Evolutionary conservation across 2,329 filamentous ascomycete genomes (phyloP).

Genomic region (Xylaria sp.): DNA sequence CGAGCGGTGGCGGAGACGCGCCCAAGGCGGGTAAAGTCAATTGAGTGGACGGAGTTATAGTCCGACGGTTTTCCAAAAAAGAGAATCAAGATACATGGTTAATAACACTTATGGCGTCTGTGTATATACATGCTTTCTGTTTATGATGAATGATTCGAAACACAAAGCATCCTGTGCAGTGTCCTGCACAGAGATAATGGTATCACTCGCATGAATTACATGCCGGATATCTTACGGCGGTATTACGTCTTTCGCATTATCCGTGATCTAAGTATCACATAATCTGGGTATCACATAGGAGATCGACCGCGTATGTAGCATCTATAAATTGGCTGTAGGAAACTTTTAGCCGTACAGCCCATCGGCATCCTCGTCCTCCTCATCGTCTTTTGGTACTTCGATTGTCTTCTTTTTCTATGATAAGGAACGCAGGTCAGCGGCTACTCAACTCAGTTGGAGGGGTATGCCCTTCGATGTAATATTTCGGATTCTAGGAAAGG

Average conservation of each 20-base stretch:
- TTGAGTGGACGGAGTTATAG: not conserved
- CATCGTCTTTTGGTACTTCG: slow-evolving; percentile 56
- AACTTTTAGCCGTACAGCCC: slow-evolving; percentile 56
- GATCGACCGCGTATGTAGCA: slow-evolving; percentile 6
- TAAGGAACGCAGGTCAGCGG: slow-evolving; percentile 3
- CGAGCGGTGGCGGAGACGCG: slow-evolving; percentile 39
- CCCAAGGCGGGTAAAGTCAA: slow-evolving; percentile 48
- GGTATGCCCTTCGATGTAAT: not conserved
- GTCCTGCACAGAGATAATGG: not conserved
- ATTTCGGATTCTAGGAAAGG: not conserved
- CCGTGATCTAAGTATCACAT: slow-evolving; percentile 31
- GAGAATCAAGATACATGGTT: not conserved
- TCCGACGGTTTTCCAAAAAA: slow-evolving; percentile 27
- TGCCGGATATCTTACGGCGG: not conserved
- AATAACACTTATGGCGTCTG: not conserved
- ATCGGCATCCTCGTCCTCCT: slow-evolving; percentile 62
- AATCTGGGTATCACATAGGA: slow-evolving; percentile 12
- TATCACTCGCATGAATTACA: slow-evolving; percentile 1
- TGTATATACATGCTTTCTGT: not conserved
- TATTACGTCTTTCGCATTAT: slow-evolving; percentile 2
- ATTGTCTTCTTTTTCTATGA: slow-evolving; percentile 62
- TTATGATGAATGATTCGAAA: not conserved
- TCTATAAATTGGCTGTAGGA: not conserved
- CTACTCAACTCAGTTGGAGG: not conserved
- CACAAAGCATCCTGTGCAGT: not conserved